Conservation (phyloP, 768 basidiomycete genomes). For the Amanita thiersii region DNA sequence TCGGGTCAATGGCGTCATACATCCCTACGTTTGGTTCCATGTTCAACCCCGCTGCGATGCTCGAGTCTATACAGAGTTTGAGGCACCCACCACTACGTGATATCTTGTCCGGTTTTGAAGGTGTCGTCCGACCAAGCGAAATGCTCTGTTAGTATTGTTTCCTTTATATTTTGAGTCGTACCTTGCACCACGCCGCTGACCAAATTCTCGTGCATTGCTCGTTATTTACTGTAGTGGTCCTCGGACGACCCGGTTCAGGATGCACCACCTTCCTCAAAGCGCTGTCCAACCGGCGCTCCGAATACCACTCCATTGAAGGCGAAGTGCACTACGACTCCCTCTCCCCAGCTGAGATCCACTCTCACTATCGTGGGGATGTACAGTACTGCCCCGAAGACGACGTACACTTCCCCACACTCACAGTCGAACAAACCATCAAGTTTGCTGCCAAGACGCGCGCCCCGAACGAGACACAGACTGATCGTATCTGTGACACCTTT, state of each 20-base stretch:
- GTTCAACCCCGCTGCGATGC: slow-evolving; percentile 42
- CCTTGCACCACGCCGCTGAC: no score
- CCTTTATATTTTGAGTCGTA: background rate
- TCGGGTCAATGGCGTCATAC: slow-evolving; percentile 45
- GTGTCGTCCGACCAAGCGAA: slow-evolving; percentile 59
- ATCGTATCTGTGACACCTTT: slow-evolving; percentile 33
- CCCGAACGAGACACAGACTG: slow-evolving; percentile 33
- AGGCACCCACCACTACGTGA: slow-evolving; percentile 57
- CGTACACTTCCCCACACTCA: slow-evolving; percentile 78
- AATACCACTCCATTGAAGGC: slow-evolving; percentile 62
- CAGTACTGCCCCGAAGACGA: slow-evolving; percentile 83
- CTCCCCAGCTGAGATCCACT: slow-evolving; percentile 50
- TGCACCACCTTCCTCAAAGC: slow-evolving; percentile 81
- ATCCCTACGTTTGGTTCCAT: slow-evolving; percentile 57
- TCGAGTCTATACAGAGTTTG: slow-evolving; percentile 31
- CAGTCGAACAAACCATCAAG: slow-evolving; percentile 66
- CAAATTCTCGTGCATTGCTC: no score
- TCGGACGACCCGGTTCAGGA: slow-evolving; percentile 80
- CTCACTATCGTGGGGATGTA: slow-evolving; percentile 71
- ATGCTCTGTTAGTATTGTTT: slow-evolving; percentile 59
- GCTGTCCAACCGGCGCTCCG: slow-evolving; percentile 68
- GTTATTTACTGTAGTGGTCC: slow-evolving; percentile 47
- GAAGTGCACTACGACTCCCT: slow-evolving; percentile 73
- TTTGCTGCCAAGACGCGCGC: slow-evolving; percentile 57
- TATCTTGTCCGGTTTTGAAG: slow-evolving; percentile 60